These are phyloP conservation scores for Pistacia integerrima DNA, from an alignment of 345 rosid genomes.

Conservation along the genomic window DNA sequence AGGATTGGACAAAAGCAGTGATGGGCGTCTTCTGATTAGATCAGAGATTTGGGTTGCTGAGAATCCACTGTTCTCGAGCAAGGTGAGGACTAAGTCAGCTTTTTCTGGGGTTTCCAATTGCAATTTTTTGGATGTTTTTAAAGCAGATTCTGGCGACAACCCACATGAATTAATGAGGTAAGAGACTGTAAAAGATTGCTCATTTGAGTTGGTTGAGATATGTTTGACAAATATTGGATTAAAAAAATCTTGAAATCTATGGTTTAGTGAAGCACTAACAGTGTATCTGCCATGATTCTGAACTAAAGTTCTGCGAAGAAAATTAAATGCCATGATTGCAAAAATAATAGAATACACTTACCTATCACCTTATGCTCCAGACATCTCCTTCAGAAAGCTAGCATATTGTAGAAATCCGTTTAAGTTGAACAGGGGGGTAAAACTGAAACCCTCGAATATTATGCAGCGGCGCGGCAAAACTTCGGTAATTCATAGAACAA, in stretches of 20 bases:
- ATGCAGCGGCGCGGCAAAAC: too few species aligned
- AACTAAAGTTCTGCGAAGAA: constrained; percentile 1
- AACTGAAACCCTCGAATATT: too few species aligned
- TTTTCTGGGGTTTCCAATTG: constrained; percentile 22
- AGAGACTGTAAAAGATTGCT: constrained; percentile 31
- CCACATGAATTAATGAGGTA: constrained; percentile 40
- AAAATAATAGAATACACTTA: too few species aligned
- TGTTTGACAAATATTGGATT: neutral
- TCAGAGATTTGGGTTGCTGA: neutral
- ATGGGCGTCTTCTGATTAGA: neutral
- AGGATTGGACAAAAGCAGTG: constrained; percentile 1
- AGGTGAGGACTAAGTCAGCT: constrained; percentile 19
- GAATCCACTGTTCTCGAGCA: constrained; percentile 15
- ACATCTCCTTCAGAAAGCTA: neutral
- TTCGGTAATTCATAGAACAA: too few species aligned
- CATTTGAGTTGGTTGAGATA: constrained; percentile 4
- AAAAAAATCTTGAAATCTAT: too few species aligned
- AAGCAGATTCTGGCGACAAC: constrained; percentile 36
- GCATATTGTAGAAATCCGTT: too few species aligned
- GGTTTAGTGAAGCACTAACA: neutral
- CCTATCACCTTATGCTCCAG: constrained; percentile 18
- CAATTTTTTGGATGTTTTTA: constrained; percentile 9
- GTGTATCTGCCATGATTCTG: too few species aligned
- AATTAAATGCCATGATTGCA: constrained; percentile 9
- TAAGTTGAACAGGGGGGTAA: too few species aligned